These are phyloP conservation scores for Craterostigma plantagineum DNA, from an alignment of 257 asterid species.

Conservation along the genomic window DNA sequence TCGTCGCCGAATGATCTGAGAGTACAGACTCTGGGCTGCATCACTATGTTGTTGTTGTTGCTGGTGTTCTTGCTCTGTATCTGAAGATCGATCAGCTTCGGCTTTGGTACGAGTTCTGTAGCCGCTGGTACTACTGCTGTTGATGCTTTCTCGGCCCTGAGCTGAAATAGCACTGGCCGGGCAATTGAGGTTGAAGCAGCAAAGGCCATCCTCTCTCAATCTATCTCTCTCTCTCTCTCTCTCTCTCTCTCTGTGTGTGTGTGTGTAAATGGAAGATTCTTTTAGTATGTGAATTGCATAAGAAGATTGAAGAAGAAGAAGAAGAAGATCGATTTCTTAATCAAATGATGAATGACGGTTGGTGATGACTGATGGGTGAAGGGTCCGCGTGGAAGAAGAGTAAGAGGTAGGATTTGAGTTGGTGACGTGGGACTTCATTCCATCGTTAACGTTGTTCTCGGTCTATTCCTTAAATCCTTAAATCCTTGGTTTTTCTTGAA, in stretches of 20 bases:
- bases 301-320: no score
- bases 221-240: no score
- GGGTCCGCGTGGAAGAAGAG: slow-evolving; percentile 31
- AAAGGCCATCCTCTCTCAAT: no score
- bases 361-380: slow-evolving; percentile 15
- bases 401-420: neutral
- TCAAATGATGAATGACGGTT: neutral
- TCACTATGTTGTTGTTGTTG: slow-evolving; percentile 34
- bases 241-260: no score
- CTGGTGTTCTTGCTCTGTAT: no score
- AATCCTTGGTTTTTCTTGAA: no score
- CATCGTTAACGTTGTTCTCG: slow-evolving; percentile 24
- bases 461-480: no score
- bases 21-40: slow-evolving; percentile 78
- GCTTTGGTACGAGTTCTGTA: no score
- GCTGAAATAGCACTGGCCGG: slow-evolving; percentile 27
- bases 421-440: slow-evolving; percentile 32
- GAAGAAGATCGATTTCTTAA: no score
- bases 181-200: slow-evolving; percentile 5
- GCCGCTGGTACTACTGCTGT: neutral
- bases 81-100: no score
- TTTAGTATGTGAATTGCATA: no score
- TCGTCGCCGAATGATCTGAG: slow-evolving; percentile 37
- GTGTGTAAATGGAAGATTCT: no score
- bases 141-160: slow-evolving; percentile 4